Base-by-base conservation (phyloP, 345 rosid species). In the Salix arbutifolia region DNA sequence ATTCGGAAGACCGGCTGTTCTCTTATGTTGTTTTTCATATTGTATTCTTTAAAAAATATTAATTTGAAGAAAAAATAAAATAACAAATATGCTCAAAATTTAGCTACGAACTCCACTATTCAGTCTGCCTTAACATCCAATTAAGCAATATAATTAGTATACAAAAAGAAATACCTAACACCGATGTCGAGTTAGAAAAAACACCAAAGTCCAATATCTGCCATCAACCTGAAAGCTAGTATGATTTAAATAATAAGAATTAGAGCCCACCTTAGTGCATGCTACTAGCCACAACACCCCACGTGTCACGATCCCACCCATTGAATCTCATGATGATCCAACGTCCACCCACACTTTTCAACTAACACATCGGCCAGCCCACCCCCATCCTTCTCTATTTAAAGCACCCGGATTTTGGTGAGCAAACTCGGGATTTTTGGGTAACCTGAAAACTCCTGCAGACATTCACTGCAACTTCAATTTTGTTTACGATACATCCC, bases 281-380 rank as follows among this genome's bases (percentile, higher is more conserved):
- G 28, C 50, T n/a, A 37, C 64, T 38, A 25, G 58, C 68, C 83
- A 37, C 2, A 19, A 0, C 1, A 8, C 0, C 4, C 58, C 62
- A 46, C 74, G 74, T 76, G 88, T 78, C 72, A 14, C 1, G 17
- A 83, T 80, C 81, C 33, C 35, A 56, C 3, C 75, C 74, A 50
- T 71, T 60, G 2, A 21, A 1, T n/a, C 2, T 6, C 61, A 65
- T 16, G 58, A 52, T 3, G 48, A 83, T 82, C 86, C 75, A 28
- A 85, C 88, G 88, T 81, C 70, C 67, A 8, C 35, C 21, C 65
- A 10, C 42, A 4, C 65, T 74, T 81, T 76, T 74, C 88, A 86
- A 81, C 88, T 56, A 86, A 83, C 85, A 67, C 86, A 18, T 77
- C 83, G 75, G 80, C 86, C 78, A 66, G 77, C 82, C 80, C 76